Evolutionary conservation across 2,329 filamentous ascomycete genomes (phyloP).

Genomic region (Chalaropsis thielavioides): DNA sequence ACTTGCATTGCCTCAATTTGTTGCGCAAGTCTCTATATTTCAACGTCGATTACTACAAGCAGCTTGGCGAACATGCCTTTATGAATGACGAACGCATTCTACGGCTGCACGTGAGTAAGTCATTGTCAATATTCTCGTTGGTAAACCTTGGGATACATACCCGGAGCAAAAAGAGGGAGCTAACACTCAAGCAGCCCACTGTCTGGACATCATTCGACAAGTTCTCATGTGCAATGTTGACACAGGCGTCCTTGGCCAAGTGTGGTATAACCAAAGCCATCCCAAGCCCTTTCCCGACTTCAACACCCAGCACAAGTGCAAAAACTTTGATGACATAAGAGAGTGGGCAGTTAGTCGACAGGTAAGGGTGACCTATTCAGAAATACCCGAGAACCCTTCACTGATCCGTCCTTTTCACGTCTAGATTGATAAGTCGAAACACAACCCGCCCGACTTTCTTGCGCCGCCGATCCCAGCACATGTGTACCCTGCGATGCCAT

Average conservation of each 20-base stretch:
- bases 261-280: slow-evolving; percentile 38
- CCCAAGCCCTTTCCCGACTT: slow-evolving; percentile 45
- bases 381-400: neutral
- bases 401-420: neutral
- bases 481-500: slow-evolving; percentile 16
- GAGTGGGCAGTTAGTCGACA: slow-evolving; percentile 41
- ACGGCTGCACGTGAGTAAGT: slow-evolving; percentile 39
- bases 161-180: neutral
- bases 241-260: slow-evolving; percentile 44
- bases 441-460: slow-evolving; percentile 16
- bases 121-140: too few relatives aligned
- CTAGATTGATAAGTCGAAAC: slow-evolving; percentile 12
- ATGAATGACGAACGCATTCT: slow-evolving; percentile 40
- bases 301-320: slow-evolving; percentile 44
- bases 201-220: slow-evolving; percentile 46
- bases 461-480: slow-evolving; percentile 4
- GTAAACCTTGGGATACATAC: too few relatives aligned
- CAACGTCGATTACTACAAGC: slow-evolving; percentile 44
- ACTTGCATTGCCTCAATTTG: slow-evolving; percentile 47
- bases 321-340: slow-evolving; percentile 39
- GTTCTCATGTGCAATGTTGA: slow-evolving; percentile 50
- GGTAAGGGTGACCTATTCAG: slow-evolving; percentile 21
- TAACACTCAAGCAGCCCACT: slow-evolving; percentile 34
- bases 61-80: slow-evolving; percentile 37
- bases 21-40: slow-evolving; percentile 43